Base-by-base conservation (phyloP, 345 rosid species). In the Pelargonium nanum region DNA sequence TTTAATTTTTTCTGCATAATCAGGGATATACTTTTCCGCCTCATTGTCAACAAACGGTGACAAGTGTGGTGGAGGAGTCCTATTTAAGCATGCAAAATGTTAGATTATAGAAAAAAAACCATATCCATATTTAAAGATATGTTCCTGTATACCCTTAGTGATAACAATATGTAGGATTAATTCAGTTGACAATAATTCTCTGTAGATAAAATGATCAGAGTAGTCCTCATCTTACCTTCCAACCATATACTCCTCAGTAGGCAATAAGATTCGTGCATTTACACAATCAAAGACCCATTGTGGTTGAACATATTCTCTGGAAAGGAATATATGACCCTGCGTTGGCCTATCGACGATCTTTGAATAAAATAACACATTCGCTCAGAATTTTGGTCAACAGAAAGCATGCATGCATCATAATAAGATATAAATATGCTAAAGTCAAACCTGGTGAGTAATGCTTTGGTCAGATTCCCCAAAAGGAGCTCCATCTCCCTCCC, bases 401-500 rank as follows among this genome's bases (percentile, higher is more conserved):
- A 40, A 40, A 0, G 48, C 2, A 17, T 61, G 19, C 21, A 21
- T 48, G 26, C 26, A 55, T 55, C 26, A 21, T 0, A 25, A 44
- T 17, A 24, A 5, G 12, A 51, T 19, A 50, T 22, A 24, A 25
- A 40, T 40, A 17, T 40, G 10, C 48, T 34, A 13, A 8, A 17
- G 24, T 20, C 54, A 63, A 74, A 92, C 99, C 89, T 89, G 99
- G 76, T 89, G 83, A 69, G 97, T 85, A 55, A 89, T 89, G 79
- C 84, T 81, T 67, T 83, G 86, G 69, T 92, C 94, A 67, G 80
- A 72, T 68, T 89, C 96, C 52, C 59, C 63, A 48, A 81, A 92
- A 8, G 97, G 97, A 22, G 97, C 96, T 19, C 84, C 99, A 60
- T 85, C 94, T 54, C 99, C 96, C 58, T 87, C 97, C 99, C 99